Conservation (phyloP, 352 stramenopile species). For the Phytophthora idaei region DNA sequence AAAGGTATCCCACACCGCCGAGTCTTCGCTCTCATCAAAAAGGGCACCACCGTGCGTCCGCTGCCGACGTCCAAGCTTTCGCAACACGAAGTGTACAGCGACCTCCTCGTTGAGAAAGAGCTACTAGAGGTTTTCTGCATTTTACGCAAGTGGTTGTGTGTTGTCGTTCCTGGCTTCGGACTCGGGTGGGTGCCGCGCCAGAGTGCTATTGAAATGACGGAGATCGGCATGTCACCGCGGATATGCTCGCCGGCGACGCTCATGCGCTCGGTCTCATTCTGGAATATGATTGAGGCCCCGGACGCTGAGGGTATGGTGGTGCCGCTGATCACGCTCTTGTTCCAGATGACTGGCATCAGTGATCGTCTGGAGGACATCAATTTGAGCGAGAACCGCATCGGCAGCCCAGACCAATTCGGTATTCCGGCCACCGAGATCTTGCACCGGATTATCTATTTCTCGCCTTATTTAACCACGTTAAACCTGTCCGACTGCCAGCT, state of each 20-base stretch:
- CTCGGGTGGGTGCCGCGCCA: slow-evolving; percentile 56
- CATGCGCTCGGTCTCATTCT: slow-evolving; percentile 50
- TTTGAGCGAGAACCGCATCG: slow-evolving; percentile 64
- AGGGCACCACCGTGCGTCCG: slow-evolving; percentile 47
- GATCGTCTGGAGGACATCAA: slow-evolving; percentile 62
- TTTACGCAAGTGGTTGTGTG: slow-evolving; percentile 59
- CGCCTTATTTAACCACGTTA: slow-evolving; percentile 56
- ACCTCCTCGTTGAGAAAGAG: slow-evolving; percentile 49
- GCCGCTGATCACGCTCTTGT: slow-evolving; percentile 55
- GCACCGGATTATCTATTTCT: slow-evolving; percentile 63
- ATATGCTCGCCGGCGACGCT: slow-evolving; percentile 53
- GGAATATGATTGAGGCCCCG: slow-evolving; percentile 58
- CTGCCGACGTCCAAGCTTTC: slow-evolving; percentile 53
- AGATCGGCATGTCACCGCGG: slow-evolving; percentile 56
- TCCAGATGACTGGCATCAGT: slow-evolving; percentile 59
- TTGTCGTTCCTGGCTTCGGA: slow-evolving; percentile 62
- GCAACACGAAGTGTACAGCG: slow-evolving; percentile 46
- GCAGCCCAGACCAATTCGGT: slow-evolving; percentile 57
- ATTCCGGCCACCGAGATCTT: slow-evolving; percentile 56
- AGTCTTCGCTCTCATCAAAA: slow-evolving; percentile 54
- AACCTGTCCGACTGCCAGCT: slow-evolving; percentile 57
- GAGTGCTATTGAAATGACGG: slow-evolving; percentile 51
- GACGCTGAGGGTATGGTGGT: slow-evolving; percentile 57
- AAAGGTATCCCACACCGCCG: slow-evolving; percentile 55
- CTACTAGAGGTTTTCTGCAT: slow-evolving; percentile 61